Evolutionary conservation across 805 yeast genomes (phyloP), one percentile per base, ranked within the genome.

Genomic region (Starmerella vaccinii): DNA sequence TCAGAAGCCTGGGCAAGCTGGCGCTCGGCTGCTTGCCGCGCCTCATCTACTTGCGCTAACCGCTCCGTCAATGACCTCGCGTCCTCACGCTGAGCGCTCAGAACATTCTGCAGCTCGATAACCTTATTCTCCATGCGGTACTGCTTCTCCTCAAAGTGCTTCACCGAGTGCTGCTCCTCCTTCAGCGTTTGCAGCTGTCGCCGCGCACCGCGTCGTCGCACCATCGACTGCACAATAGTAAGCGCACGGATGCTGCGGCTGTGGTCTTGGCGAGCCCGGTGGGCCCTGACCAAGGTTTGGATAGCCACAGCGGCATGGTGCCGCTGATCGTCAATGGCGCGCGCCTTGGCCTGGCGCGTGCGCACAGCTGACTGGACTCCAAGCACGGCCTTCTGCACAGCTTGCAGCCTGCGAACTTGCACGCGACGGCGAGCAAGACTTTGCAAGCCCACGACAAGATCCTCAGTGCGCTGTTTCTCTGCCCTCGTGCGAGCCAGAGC

Each of bases 91-190:
- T 80, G 69, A 0, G 95, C 78, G 54, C 90, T 73, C 12, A 82
- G 76, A 19, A 51, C 48, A 63, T 90, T 94, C 3, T 97, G 90
- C 59, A 92, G 77, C 67, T 89, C 95, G 57, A 92, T 88, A n/a
- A 94, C 97, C 73, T 94, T 92, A 68, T 92, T 92, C 68, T 92
- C 99, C 61, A 94, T 76, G 65, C 84, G 80, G 69, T 87, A 92
- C 61, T 95, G 88, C 35, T 86, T 95, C 65, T 90, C 95, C 43
- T 57, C 60, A 71, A 86, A 76, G 63, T 83, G 94, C 64, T 82
- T 82, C 41, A 87, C 95, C 15, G 95, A 86, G 65, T 86, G 86
- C 27, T 97, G 95, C 57, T 92, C 97, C n/a, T 75, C 75, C 64
- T 79, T 84, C 65, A 87, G 72, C 51, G 72, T 68, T 56, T 71